Base-by-base conservation (phyloP, 495 filamentous ascomycete species). In the Penicillium arizonense region DNA sequence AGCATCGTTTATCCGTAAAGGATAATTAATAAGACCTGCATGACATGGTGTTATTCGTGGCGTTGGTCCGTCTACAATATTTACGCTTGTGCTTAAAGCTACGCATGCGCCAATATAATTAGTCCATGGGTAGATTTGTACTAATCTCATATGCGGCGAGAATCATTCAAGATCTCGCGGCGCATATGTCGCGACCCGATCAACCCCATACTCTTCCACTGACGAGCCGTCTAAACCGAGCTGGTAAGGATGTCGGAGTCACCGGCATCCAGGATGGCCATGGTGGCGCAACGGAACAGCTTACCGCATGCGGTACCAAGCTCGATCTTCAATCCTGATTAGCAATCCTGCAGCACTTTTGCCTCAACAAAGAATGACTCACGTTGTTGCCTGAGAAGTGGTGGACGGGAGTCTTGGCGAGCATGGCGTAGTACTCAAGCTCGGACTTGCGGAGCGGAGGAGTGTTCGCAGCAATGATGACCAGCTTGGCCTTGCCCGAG, bases 361-460 rank as follows among this genome's bases (percentile, higher is more conserved):
- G 5, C 5, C 3, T 8, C 14, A 38, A 35, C 18, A 18, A 23
- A 38, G 7, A 8, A 47, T 42, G 21, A 48, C 92, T 88, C 85
- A 97, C 91, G 84, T 96, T 97, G 84, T 94, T 96, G 52, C 93
- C 94, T 57, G 82, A 82, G 79, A 96, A 97, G 80, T 97, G 93
- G 81, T 97, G 91, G 64, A 97, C 91, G 41, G 87, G 84, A 63
- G 87, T 89, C 82, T 97, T 96, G 66, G 87, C 84, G 55, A 96
- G 78, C 91, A 96, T 96, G 67, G 87, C 85, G 78, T 93, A 93
- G 76, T 73, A 86, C 76, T 96, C 91, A 55, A 96, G 84, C 81
- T 96, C 91, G 59, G 80, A 86, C 87, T 96, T 96, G 68, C 91
- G 82, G 48, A 97, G 85, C 65, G 93, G 91, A 62, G 93, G 92